A percentile compares a stretch with the other conserved stretches of the same genome.
These are phyloP conservation scores for Aureobasidium sp. DNA, from an alignment of 2,329 filamentous ascomycete species.

Conservation along the genomic window DNA sequence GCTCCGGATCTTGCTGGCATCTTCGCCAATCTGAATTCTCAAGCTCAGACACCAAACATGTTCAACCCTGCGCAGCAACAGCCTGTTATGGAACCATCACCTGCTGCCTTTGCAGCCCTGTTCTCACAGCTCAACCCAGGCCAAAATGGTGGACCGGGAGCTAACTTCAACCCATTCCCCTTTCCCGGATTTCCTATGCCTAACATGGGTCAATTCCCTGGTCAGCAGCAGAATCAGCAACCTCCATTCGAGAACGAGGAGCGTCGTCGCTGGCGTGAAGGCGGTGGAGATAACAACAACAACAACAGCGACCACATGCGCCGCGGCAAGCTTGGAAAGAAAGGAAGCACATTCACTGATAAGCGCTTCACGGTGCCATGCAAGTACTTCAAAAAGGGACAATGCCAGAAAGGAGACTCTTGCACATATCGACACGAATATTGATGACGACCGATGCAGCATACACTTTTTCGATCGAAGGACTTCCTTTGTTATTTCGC, in stretches of 20 bases:
- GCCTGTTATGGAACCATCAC: background rate
- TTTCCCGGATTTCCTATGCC: constrained; percentile 12
- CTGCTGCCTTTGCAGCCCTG: constrained; percentile 17
- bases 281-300: constrained; percentile 21
- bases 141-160: constrained; percentile 17
- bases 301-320: constrained; percentile 9
- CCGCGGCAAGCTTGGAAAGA: constrained; percentile 18
- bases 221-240: constrained; percentile 19
- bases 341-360: constrained; percentile 19
- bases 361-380: constrained; percentile 35
- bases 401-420: constrained; percentile 46
- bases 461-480: background rate
- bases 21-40: constrained; percentile 14
- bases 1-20: constrained; percentile 1
- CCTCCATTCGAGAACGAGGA: constrained; percentile 28
- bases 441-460: constrained; percentile 6
- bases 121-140: constrained; percentile 16
- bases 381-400: constrained; percentile 48
- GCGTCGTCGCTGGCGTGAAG: constrained; percentile 32
- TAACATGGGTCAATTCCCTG: background rate
- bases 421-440: constrained; percentile 33
- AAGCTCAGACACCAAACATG: background rate
- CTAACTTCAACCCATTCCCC: constrained; percentile 13
- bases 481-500: background rate
- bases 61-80: constrained; percentile 14